Evolutionary conservation across 345 rosid genomes (phyloP).

Genomic region (Gynandropsis gynandra): DNA sequence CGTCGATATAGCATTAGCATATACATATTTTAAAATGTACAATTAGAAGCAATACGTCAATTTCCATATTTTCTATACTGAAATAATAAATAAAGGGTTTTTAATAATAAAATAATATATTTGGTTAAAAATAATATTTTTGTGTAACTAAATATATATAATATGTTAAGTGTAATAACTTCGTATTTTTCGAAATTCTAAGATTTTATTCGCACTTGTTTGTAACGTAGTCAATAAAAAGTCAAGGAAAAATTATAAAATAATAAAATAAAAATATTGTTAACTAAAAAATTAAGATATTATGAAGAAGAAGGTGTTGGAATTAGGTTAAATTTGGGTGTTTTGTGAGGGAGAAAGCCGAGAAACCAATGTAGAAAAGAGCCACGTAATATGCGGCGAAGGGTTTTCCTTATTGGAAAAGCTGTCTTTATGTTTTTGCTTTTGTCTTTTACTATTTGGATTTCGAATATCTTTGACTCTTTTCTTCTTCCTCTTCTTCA

Average conservation of each 20-base stretch:
- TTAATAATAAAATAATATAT: too few species aligned
- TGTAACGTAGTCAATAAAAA: conserved; percentile 4
- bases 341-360: conserved; percentile 29
- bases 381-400: conserved; percentile 29
- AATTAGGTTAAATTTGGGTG: conserved; percentile 22
- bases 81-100: too few species aligned
- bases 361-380: conserved; percentile 20
- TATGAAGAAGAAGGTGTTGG: background rate
- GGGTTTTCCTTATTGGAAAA: background rate
- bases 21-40: too few species aligned
- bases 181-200: too few species aligned
- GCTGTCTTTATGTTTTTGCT: conserved; percentile 24
- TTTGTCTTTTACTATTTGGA: conserved; percentile 28
- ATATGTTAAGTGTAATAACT: too few species aligned
- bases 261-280: background rate
- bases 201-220: too few species aligned
- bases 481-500: background rate
- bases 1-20: too few species aligned
- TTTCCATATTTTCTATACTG: too few species aligned
- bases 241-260: conserved; percentile 16
- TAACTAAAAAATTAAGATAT: background rate
- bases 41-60: too few species aligned
- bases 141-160: too few species aligned
- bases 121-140: too few species aligned
- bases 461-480: conserved; percentile 30